Evolutionary conservation across 805 yeast species (phyloP).

Genomic region (Suhomyces xylopsoci): DNA sequence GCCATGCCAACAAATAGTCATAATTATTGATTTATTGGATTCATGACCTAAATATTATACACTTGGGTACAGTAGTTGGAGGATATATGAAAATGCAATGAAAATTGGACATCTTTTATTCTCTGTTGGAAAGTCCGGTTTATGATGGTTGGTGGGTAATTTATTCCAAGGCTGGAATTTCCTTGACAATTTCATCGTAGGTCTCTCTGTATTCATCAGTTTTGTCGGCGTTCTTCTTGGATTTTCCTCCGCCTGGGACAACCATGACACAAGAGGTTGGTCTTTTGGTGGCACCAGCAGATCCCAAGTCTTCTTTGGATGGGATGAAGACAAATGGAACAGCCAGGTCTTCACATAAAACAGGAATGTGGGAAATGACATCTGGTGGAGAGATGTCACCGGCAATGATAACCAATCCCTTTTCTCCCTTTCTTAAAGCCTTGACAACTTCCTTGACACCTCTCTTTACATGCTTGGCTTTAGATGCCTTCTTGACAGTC

Average conservation of each 20-base stretch:
- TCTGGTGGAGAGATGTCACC: constrained; percentile 98
- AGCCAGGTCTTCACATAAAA: constrained; percentile 87
- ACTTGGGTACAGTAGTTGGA: not conserved
- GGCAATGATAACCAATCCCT: constrained; percentile 93
- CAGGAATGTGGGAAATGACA: constrained; percentile 96
- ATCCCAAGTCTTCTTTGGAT: constrained; percentile 95
- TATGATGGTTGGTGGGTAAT: not conserved
- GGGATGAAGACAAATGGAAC: constrained; percentile 95
- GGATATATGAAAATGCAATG: constrained; percentile 1
- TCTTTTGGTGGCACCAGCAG: constrained; percentile 98
- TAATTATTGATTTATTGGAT: not conserved
- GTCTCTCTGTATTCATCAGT: constrained; percentile 86
- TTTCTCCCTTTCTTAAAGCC: constrained; percentile 96
- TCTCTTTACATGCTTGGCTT: constrained; percentile 96
- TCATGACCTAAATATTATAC: not conserved
- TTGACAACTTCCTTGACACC: constrained; percentile 99
- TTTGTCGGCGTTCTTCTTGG: constrained; percentile 66
- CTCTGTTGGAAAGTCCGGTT: not conserved
- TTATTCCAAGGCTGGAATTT: constrained; percentile 52
- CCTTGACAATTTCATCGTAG: constrained; percentile 92
- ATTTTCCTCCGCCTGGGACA: constrained; percentile 90
- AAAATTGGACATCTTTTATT: not conserved
- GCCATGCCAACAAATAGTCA: not conserved
- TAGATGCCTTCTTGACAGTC: constrained; percentile 95
- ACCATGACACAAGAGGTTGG: constrained; percentile 98